Percentiles rank a stretch among this genome's conserved stretches.
Conservation (phyloP, 2,329 filamentous ascomycete genomes). For the Penicillium hordei region DNA sequence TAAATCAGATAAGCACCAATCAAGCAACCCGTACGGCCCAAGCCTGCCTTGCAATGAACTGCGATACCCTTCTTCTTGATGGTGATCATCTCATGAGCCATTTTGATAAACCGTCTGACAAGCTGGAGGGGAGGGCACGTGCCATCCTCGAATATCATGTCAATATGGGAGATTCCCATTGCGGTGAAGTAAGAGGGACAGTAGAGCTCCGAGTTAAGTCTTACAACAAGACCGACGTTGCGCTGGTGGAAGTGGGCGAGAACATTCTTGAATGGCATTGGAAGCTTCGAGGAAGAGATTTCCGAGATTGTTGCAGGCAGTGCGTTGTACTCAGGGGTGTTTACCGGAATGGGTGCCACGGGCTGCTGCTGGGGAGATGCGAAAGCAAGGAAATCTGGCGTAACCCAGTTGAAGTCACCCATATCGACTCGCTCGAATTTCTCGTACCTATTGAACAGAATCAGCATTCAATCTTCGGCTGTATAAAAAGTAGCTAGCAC, state of each 20-base stretch:
- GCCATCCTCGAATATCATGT: constrained; percentile 99
- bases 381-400: constrained; percentile 91
- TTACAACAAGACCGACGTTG: constrained; percentile 89
- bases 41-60: constrained; percentile 96
- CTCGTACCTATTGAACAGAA: constrained; percentile 66
- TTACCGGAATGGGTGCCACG: constrained; percentile 67
- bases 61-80: constrained; percentile 89
- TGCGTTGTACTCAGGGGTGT: constrained; percentile 69
- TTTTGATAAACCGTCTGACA: constrained; percentile 91
- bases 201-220: constrained; percentile 93
- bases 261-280: constrained; percentile 92
- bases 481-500: constrained; percentile 26
- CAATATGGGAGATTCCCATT: constrained; percentile 88
- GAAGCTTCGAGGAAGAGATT: constrained; percentile 69
- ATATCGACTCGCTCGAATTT: constrained; percentile 93
- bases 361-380: constrained; percentile 88
- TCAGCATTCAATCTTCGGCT: constrained; percentile 13
- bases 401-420: constrained; percentile 99
- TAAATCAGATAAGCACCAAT: constrained; percentile 99
- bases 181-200: constrained; percentile 96
- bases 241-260: constrained; percentile 82
- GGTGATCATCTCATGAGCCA: constrained; percentile 92
- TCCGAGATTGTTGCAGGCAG: constrained; percentile 75
- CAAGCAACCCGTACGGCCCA: constrained; percentile 90
- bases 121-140: constrained; percentile 86